Base-by-base conservation (phyloP, 2,329 filamentous ascomycete genomes). In the Lachnellula subtilissima region DNA sequence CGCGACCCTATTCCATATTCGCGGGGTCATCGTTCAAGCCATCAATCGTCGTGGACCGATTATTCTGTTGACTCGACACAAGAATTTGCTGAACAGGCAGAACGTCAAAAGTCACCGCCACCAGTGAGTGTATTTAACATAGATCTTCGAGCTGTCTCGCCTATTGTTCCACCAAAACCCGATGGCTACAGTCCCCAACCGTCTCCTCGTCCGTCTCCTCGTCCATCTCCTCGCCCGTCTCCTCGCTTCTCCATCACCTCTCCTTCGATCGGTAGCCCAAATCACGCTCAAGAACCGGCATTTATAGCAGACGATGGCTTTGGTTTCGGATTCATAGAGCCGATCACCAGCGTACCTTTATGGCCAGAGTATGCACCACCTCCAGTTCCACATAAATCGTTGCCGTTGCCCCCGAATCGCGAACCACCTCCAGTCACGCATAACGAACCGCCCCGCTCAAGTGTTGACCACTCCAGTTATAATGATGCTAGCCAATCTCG, bases 31-130 rank as follows among this genome's bases (percentile, higher is more conserved):
- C 63, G 60, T 2, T 58, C 53, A 42, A 65, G 61, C 43, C 61
- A 58, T 17, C 62, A 64, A 43, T 69, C 67, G 25, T 57, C 56
- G 36, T 68, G 66, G 65, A 70, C 67, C 6, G 64, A 70, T 53
- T 61, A 65, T 46, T 65, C 68, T 19, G 51, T 69, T 19, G 61
- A 62, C 6, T 67, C 65, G 23, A 50, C 52, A 5, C 61, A 64
- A 36, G 61, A 63, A 15, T 64, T 59, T 50, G 61, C 55, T 32
- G 54, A 22, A 45, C 22, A n/a, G 25, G 15, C 9, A 14, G 12
- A 45, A 45, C 6, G 28, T 32, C 28, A 32, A 32, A 32, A 32
- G 9, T 32, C 28, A 11, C 42, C 11, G 5, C 42, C 42, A 14
- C 22, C 42, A 12, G 4, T 45, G 42, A 22, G 19, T 14, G 11